Evolutionary conservation across 176 grass and related monocot genomes (phyloP).

Genomic region (Triticum urartu): DNA sequence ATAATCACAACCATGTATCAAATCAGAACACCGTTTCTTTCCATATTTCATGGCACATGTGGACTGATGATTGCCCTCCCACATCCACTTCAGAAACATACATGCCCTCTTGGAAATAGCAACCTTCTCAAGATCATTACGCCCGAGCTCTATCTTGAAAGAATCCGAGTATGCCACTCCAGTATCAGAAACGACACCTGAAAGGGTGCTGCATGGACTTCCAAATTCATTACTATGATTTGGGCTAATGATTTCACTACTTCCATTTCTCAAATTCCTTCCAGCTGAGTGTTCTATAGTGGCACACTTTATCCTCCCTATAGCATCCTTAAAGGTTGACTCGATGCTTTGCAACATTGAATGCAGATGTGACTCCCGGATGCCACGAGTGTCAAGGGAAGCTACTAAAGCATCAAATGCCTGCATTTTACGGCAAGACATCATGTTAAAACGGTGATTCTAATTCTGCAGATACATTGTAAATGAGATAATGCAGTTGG

Average conservation of each 20-base stretch:
- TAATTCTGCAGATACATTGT: slow-evolving; percentile 16
- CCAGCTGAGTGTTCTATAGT: slow-evolving; percentile 18
- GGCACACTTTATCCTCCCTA: slow-evolving; percentile 45
- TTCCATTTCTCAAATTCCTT: slow-evolving; percentile 42
- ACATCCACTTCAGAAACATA: slow-evolving; percentile 79
- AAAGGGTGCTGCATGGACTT: slow-evolving; percentile 78
- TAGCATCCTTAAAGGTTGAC: slow-evolving; percentile 79
- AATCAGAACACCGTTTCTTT: slow-evolving; percentile 61
- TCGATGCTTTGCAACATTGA: slow-evolving; percentile 89
- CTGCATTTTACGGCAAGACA: slow-evolving; percentile 41
- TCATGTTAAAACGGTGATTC: slow-evolving; percentile 13
- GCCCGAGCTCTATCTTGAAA: slow-evolving; percentile 75
- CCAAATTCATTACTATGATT: slow-evolving; percentile 53
- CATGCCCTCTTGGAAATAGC: slow-evolving; percentile 62
- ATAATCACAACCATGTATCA: slow-evolving; percentile 57
- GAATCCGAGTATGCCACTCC: slow-evolving; percentile 47
- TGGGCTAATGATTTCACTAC: slow-evolving; percentile 53
- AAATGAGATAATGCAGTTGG: not conserved
- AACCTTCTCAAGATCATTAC: slow-evolving; percentile 60
- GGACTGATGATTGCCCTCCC: slow-evolving; percentile 50
- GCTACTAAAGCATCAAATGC: slow-evolving; percentile 73
- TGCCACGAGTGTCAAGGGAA: slow-evolving; percentile 85
- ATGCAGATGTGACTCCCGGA: slow-evolving; percentile 78
- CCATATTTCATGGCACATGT: slow-evolving; percentile 57
- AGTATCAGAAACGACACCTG: slow-evolving; percentile 57